A percentile compares a stretch with the other conserved stretches of the same genome.
Conservation (phyloP, 2,329 filamentous ascomycete species). For the Pyrenophora graminea region DNA sequence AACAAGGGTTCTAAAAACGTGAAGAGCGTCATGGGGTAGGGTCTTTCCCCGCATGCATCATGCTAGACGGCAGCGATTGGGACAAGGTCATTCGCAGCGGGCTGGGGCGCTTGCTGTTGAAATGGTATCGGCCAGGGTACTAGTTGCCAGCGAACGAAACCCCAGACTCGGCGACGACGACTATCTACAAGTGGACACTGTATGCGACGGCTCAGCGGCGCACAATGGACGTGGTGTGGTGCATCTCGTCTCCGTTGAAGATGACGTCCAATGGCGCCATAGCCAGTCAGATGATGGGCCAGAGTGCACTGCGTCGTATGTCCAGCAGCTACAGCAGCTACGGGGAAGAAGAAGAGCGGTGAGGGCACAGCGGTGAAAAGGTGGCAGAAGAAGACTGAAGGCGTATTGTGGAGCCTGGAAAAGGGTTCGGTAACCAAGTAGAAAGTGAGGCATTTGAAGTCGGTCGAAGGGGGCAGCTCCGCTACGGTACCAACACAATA, state of each 20-base stretch:
- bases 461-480: neutral
- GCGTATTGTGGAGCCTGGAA: constrained; percentile 3
- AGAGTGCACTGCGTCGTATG: constrained; percentile 1
- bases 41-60: constrained; percentile 32
- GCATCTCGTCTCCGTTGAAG: constrained; percentile 19
- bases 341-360: constrained; percentile 25
- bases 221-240: constrained; percentile 10
- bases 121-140: constrained; percentile 23
- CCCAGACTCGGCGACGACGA: constrained; percentile 13
- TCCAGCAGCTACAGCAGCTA: constrained; percentile 3
- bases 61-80: constrained; percentile 7
- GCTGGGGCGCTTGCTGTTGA: constrained; percentile 38
- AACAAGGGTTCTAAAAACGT: constrained; percentile 19
- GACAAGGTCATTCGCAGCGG: constrained; percentile 33
- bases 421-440: neutral
- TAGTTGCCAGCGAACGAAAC: constrained; percentile 24
- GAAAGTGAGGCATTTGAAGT: constrained; percentile 6
- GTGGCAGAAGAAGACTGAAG: neutral
- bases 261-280: constrained; percentile 7
- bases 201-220: constrained; percentile 27
- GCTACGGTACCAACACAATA: neutral
- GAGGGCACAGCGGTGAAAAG: constrained; percentile 23
- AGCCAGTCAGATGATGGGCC: constrained; percentile 38
- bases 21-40: constrained; percentile 16
- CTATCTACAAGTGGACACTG: constrained; percentile 20